These are phyloP conservation scores for Nemania serpens DNA, from an alignment of 2,329 filamentous ascomycete genomes.

Conservation along the genomic window DNA sequence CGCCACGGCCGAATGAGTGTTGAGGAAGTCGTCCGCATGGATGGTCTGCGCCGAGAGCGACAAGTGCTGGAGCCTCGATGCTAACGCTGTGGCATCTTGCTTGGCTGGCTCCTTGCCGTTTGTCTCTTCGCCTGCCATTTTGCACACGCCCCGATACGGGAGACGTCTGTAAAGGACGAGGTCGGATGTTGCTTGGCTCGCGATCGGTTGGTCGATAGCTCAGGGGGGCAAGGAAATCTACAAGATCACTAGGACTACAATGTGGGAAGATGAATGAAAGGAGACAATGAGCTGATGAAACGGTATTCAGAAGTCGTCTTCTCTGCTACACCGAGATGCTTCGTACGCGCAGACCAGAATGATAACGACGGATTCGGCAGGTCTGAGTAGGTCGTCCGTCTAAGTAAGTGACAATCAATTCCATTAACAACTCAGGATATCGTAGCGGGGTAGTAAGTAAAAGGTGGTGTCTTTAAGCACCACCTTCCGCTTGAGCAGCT, in stretches of 20 bases:
- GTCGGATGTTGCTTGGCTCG: not conserved
- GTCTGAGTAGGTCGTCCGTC: not conserved
- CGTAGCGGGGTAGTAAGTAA: slow-evolving; percentile 19
- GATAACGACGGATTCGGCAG: not conserved
- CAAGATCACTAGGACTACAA: not conserved
- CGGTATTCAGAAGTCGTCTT: not conserved
- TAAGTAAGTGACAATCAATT: not conserved
- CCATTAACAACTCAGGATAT: slow-evolving; percentile 4
- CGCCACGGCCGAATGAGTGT: slow-evolving; percentile 77
- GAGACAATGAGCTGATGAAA: not conserved
- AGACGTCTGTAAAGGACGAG: not conserved
- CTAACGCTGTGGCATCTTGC: slow-evolving; percentile 35
- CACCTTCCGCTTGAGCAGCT: slow-evolving; percentile 25
- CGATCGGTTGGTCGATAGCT: not conserved
- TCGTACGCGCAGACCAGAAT: not conserved
- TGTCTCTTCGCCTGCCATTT: slow-evolving; percentile 32
- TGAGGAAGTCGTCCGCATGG: slow-evolving; percentile 81
- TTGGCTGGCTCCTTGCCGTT: slow-evolving; percentile 8
- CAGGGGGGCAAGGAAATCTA: not conserved
- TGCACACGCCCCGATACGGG: not conserved
- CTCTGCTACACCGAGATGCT: not conserved
- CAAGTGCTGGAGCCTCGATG: slow-evolving; percentile 45
- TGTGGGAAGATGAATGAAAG: not conserved
- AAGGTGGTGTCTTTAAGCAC: slow-evolving; percentile 10
- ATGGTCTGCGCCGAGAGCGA: slow-evolving; percentile 73